These are phyloP conservation scores for Calocybe cyanea DNA, from an alignment of 768 basidiomycete genomes.

Conservation along the genomic window DNA sequence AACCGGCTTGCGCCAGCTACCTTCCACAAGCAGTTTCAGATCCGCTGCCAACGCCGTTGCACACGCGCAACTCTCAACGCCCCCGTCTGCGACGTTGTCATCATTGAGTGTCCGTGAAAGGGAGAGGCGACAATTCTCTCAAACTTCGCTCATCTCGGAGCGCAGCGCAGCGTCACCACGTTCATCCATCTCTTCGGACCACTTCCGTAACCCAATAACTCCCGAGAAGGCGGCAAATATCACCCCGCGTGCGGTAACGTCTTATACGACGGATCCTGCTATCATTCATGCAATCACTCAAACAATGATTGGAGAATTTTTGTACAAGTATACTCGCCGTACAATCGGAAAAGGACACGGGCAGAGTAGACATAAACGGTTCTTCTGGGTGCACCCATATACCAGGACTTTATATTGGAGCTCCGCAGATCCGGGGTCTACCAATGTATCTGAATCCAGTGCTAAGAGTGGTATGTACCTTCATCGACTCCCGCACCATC, in stretches of 20 bases:
- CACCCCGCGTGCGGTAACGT: slow-evolving; percentile 36
- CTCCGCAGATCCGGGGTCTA: slow-evolving; percentile 87
- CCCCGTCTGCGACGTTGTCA: slow-evolving; percentile 39
- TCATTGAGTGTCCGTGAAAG: slow-evolving; percentile 50
- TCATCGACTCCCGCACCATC: slow-evolving; percentile 4
- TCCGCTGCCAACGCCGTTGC: slow-evolving; percentile 63
- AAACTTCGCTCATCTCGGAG: slow-evolving; percentile 67
- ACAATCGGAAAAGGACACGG: slow-evolving; percentile 89
- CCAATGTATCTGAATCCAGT: slow-evolving; percentile 84
- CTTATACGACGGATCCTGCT: slow-evolving; percentile 71
- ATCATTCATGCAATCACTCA: slow-evolving; percentile 97
- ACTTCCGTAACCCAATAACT: slow-evolving; percentile 44
- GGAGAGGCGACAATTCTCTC: slow-evolving; percentile 57
- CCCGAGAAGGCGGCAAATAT: slow-evolving; percentile 45
- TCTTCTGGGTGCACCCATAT: slow-evolving; percentile 99
- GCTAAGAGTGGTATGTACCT: slow-evolving; percentile 88
- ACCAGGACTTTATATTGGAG: slow-evolving; percentile 98
- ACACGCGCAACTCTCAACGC: slow-evolving; percentile 43
- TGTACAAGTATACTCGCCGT: slow-evolving; percentile 95
- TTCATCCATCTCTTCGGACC: slow-evolving; percentile 81
- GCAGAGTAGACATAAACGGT: slow-evolving; percentile 85
- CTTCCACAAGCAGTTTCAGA: slow-evolving; percentile 81
- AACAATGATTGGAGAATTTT: slow-evolving; percentile 99
- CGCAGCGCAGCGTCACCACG: slow-evolving; percentile 67
- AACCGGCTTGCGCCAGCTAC: slow-evolving; percentile 60